Evolutionary conservation across 257 asterid species (phyloP), one percentile per base, ranked within the genome.

Genomic region (Handroanthus guayacan): DNA sequence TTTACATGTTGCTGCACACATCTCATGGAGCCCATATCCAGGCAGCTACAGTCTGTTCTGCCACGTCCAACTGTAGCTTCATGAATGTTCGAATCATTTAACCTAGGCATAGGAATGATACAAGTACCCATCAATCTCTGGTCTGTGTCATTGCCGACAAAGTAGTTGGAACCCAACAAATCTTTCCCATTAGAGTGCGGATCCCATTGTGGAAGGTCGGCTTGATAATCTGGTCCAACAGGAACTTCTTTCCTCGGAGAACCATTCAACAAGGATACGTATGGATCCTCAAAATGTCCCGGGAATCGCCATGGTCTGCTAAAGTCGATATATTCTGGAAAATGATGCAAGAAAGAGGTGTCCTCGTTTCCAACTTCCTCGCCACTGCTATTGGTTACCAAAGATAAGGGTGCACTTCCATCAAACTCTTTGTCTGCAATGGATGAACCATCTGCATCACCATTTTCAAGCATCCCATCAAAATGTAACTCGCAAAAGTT

Each of bases 141-240:
- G 50, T 82, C 82, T 18, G 45, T 51, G 7, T 82, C 85, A 69
- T 79, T 37, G 67, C 67, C 69, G 18, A 66, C 60, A 12, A 39
- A 66, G 64, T 62, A 43, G 67, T 66, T 57, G 13, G 76, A 67
- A 60, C 55, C 62, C 34, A 75, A 31, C 64, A 60, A 31, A 11
- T 81, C 68, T 45, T 80, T 77, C 77, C 17, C 44, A 31, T 50
- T 3, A 48, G 72, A 54, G 39, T 45, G 75, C 6, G 81, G 81
- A 57, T 73, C 78, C 91, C 91, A 89, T 25, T 63, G 79, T 39
- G 95, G 96, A 45, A 93, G 25, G 60, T 91, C 89, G 58, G 89
- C 92, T 79, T 91, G 97, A 81, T 82, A 70, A 57, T 87, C 86
- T 17, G 82, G 87, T 66, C 97, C 98, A 67, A 93, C 13, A 1